Evolutionary conservation across 768 basidiomycete species (phyloP), one percentile per base, ranked within the genome.

Genomic region (Kwoniella dejecticola): DNA sequence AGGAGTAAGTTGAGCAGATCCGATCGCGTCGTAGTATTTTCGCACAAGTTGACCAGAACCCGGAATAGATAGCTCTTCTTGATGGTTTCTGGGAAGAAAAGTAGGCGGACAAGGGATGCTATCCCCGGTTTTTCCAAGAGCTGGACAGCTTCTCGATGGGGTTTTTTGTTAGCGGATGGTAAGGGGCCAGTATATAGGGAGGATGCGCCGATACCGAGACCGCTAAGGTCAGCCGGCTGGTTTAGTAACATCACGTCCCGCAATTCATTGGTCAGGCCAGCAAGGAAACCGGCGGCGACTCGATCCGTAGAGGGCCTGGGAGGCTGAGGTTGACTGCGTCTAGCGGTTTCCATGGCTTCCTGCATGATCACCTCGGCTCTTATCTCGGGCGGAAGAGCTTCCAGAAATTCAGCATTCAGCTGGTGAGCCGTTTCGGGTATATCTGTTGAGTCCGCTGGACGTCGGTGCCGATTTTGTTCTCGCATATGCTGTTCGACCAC

Each of bases 311-410:
- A 80, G 8, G 80, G 79, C 50, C 81, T 79, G 7, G 80, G 79
- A 4, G 62, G 47, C 0, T 61, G 42, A 8, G 67, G 68, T n/a
- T 63, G 52, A n/a, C 54, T 30, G 2, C 66, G 64, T n/a, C 88
- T 82, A 24, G 87, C 82, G 57, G 87, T 87, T 70, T 97, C 93
- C 57, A 89, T 79, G 2, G 88, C 86, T 79, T 98, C 95, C 79
- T 97, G 93, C 75, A 96, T 91, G 23, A 99, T 86, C 47, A 99
- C 92, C 76, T 99, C 96, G 0, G 92, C 93, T 23, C 96, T 89
- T 57, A 99, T 90, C 70, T 96, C 94, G 2, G 94, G 90, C 2
- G 96, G 96, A 3, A 98, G 82, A 0, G 96, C 96, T 68, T 97
- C 90, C 46, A 99, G 84, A 80, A 99, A 99, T 80, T 99, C 96